Percentiles rank a stretch among this genome's conserved stretches.
phyloP scores from a whole-genome alignment of 2,329 filamentous ascomycete genomes.

The Grosmannia huntii region DNA sequence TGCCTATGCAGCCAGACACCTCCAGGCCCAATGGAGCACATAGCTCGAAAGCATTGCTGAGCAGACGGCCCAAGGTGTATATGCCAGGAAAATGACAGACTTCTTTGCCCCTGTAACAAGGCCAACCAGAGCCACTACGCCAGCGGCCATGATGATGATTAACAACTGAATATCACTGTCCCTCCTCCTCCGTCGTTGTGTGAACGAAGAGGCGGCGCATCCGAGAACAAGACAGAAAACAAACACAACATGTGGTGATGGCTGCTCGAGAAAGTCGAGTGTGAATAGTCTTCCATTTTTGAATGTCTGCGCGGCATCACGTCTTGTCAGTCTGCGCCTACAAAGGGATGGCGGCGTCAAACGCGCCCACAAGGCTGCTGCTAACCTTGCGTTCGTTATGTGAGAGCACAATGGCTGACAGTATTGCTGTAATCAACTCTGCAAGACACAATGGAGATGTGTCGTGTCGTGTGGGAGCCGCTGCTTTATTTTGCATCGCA shows the following conservation, averaged over 20 bases:
- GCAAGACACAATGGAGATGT: background rate
- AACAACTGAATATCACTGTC: slow-evolving; percentile 19
- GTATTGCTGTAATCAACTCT: background rate
- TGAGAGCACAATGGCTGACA: background rate
- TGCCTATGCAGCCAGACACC: background rate
- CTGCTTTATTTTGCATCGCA: too few relatives aligned
- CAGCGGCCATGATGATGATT: slow-evolving; percentile 17
- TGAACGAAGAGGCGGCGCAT: slow-evolving; percentile 23
- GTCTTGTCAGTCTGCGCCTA: background rate
- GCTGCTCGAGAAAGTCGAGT: slow-evolving; percentile 15
- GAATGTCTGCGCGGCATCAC: background rate
- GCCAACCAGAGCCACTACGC: slow-evolving; percentile 15
- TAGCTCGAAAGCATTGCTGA: slow-evolving; percentile 21
- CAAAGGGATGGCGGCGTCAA: background rate
- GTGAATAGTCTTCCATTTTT: background rate
- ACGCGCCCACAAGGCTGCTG: too few relatives aligned
- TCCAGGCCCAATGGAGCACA: background rate
- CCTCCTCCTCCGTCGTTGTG: slow-evolving; percentile 17
- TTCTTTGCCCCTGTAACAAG: slow-evolving; percentile 14
- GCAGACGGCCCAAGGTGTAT: slow-evolving; percentile 23
- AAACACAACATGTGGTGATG: slow-evolving; percentile 21
- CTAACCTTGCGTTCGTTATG: background rate
- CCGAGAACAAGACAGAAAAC: slow-evolving; percentile 22
- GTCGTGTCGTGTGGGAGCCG: too few relatives aligned
- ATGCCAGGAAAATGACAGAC: slow-evolving; percentile 21